A percentile compares a stretch with the other conserved stretches of the same genome.
Conservation (phyloP, 1,284 basidiomycete genomes). For the Coriolopsis trogii region DNA sequence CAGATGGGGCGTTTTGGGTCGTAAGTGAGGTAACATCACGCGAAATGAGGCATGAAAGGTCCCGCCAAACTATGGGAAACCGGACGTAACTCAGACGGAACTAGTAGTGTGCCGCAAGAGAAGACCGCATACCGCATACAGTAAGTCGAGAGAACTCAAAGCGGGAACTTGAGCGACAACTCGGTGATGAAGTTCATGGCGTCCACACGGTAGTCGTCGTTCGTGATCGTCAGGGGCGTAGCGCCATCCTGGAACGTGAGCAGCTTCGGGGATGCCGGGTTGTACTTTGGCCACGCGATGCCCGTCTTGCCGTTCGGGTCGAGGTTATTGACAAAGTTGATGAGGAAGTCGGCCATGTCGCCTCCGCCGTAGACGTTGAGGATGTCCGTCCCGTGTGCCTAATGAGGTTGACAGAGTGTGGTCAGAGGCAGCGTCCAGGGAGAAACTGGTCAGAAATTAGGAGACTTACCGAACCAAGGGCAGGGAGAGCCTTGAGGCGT, state of each 20-base stretch:
- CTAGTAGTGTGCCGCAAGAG: too few relatives aligned
- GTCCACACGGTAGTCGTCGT: slow-evolving; percentile 36
- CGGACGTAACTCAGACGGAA: too few relatives aligned
- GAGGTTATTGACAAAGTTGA: slow-evolving; percentile 32
- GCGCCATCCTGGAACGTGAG: slow-evolving; percentile 29
- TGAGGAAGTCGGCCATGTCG: slow-evolving; percentile 28
- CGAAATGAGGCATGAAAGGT: too few relatives aligned
- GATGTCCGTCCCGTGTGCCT: slow-evolving; percentile 27
- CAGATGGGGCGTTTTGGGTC: too few relatives aligned
- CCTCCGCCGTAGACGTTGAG: slow-evolving; percentile 25
- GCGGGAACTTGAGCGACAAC: slow-evolving; percentile 40
- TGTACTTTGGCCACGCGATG: slow-evolving; percentile 26
- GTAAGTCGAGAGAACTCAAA: slow-evolving; percentile 15
- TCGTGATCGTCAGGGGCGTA: slow-evolving; percentile 28
- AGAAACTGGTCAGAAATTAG: not conserved
- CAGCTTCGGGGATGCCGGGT: slow-evolving; percentile 17
- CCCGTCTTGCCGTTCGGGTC: slow-evolving; percentile 29
- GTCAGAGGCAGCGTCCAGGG: too few relatives aligned
- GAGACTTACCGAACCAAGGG: slow-evolving; percentile 46
- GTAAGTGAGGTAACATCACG: too few relatives aligned
- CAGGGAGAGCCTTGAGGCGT: slow-evolving; percentile 43
- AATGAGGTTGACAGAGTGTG: too few relatives aligned
- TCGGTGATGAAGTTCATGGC: slow-evolving; percentile 43
- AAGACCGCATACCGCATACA: too few relatives aligned
- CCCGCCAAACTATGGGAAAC: too few relatives aligned